Conservation (phyloP, 108 stramenopile species). For the Asterionellopsis glacialis region DNA sequence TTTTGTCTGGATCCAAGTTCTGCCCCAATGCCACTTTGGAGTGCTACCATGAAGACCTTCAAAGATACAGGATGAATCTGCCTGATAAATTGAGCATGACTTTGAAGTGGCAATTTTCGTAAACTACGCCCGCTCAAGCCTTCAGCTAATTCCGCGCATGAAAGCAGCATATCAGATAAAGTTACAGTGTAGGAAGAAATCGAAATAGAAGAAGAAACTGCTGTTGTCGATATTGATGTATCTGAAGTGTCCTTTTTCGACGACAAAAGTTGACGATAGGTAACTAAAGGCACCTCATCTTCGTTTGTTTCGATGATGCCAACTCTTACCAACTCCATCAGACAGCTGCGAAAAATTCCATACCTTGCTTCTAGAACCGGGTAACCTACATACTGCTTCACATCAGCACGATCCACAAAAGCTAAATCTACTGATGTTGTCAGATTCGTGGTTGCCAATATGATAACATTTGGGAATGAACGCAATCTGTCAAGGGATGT, state of each 20-base stretch:
- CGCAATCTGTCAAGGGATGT: slow-evolving; percentile 72
- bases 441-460: slow-evolving; percentile 81
- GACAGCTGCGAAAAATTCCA: slow-evolving; percentile 53
- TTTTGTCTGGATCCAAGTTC: slow-evolving; percentile 6
- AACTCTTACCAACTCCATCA: slow-evolving; percentile 58
- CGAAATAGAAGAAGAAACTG: neutral
- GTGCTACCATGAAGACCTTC: slow-evolving; percentile 18
- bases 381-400: slow-evolving; percentile 56
- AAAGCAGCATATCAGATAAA: slow-evolving; percentile 5
- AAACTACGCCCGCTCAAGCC: slow-evolving; percentile 50
- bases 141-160: slow-evolving; percentile 29
- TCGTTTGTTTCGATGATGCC: slow-evolving; percentile 28
- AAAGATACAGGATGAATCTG: slow-evolving; percentile 1
- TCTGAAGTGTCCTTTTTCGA: neutral
- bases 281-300: neutral
- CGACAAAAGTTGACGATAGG: neutral
- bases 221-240: neutral
- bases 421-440: slow-evolving; percentile 69
- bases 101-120: slow-evolving; percentile 44
- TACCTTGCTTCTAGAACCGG: slow-evolving; percentile 56
- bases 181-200: neutral
- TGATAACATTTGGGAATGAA: slow-evolving; percentile 64
- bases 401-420: slow-evolving; percentile 82
- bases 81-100: slow-evolving; percentile 29
- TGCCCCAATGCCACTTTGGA: slow-evolving; percentile 11